A percentile compares a stretch with the other conserved stretches of the same genome.
Evolutionary conservation across 2,329 filamentous ascomycete species (phyloP).

Genomic region (Colletotrichum australisinense): DNA sequence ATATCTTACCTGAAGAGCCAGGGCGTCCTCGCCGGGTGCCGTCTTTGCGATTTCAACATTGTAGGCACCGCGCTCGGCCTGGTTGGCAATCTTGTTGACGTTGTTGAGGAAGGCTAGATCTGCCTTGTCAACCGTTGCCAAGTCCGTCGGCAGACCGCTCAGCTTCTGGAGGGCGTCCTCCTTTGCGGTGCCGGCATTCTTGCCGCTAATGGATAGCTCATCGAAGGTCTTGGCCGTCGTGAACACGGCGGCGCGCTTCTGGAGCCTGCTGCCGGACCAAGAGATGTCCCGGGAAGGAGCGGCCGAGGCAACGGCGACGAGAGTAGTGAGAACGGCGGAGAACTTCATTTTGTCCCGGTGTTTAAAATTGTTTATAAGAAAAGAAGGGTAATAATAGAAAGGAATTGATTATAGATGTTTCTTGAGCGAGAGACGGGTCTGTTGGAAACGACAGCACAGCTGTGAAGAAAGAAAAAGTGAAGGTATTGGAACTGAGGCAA

Average conservation of each 20-base stretch:
- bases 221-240: constrained; percentile 50
- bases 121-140: constrained; percentile 54
- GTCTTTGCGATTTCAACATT: constrained; percentile 61
- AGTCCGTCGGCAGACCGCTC: constrained; percentile 51
- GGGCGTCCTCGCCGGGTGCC: constrained; percentile 55
- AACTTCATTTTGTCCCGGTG: constrained; percentile 46
- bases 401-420: background rate
- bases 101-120: constrained; percentile 62
- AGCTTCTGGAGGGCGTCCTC: constrained; percentile 55
- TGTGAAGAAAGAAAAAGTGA: constrained; percentile 16
- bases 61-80: constrained; percentile 64
- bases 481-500: constrained; percentile 11
- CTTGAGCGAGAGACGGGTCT: constrained; percentile 18
- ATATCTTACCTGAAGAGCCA: constrained; percentile 56
- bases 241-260: constrained; percentile 43
- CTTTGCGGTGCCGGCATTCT: constrained; percentile 57
- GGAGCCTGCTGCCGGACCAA: constrained; percentile 37
- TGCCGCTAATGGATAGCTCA: constrained; percentile 58
- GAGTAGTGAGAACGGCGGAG: constrained; percentile 42
- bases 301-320: constrained; percentile 44
- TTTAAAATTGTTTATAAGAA: background rate
- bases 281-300: constrained; percentile 11
- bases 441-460: constrained; percentile 27
- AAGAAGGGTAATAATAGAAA: constrained; percentile 27
- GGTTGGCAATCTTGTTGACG: constrained; percentile 63